Base-by-base conservation (phyloP, 148 eudicot genomes). In the Rhododendron kiyosumense region DNA sequence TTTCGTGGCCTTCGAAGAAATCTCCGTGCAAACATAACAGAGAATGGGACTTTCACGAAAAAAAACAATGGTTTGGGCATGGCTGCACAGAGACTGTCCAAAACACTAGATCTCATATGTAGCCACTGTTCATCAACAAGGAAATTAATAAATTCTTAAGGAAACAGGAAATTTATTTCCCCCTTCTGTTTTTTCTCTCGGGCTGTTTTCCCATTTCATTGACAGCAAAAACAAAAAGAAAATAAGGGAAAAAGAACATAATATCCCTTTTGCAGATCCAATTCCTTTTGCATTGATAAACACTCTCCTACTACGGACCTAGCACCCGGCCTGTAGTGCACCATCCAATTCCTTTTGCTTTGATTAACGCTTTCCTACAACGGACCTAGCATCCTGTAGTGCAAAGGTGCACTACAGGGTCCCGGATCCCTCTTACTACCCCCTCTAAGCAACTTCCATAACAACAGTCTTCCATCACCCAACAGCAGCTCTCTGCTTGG, bases 191-290 rank as follows among this genome's bases (percentile, higher is more conserved):
- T 59, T 32, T 32, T 85, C 69, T 69, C 80, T 81, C 89, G 49
- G 83, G 82, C 79, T 87, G 85, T 32, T 87, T 90, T 83, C 78
- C 89, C 79, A 71, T 41, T 71, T 15, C 76, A 71, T 32, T 32
- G 76, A 73, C 79, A 76, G n/a, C 41, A 69, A 69, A 85, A 84
- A 75, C 7, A 59, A 38, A 52, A 84, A 34, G 26, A 73, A 49
- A 49, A 48, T 54, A 36, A 63, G 52, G 20, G 74, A 32, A 83
- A 75, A 84, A 77, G 22, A 86, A 51, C 79, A n/a, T n/a, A 85
- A 79, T 78, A 84, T 43, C 88, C 79, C 36, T 73, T 80, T 88
- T 49, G 43, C 83, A 65, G 90, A 88, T 88, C 82, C 83, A 85
- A 81, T 84, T 82, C 63, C 83, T 81, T 83, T 80, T 82, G 82